These are phyloP conservation scores for Diaporthe sp. DNA, from an alignment of 2,329 filamentous ascomycete species.

Conservation along the genomic window DNA sequence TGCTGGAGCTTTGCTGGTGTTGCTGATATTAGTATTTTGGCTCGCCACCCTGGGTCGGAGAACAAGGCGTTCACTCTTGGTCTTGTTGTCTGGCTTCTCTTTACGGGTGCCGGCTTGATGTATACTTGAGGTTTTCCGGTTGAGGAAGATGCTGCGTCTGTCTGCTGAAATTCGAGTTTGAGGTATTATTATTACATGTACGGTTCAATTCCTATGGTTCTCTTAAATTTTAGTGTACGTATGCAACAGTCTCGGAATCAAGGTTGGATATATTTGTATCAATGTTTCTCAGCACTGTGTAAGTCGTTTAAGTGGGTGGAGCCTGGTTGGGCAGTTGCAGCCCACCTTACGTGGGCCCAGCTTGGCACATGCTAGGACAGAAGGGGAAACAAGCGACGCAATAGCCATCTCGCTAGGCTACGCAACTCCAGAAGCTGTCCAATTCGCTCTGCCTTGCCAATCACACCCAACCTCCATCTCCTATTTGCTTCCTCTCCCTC, in stretches of 20 bases:
- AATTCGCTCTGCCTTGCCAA: conserved; percentile 30
- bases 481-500: conserved; percentile 29
- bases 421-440: conserved; percentile 31
- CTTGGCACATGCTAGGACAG: conserved; percentile 16
- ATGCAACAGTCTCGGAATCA: neutral
- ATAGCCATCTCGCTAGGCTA: conserved; percentile 29
- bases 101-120: neutral
- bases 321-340: conserved; percentile 17
- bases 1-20: conserved; percentile 19
- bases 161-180: neutral
- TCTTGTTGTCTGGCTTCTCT: neutral
- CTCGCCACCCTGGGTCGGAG: neutral
- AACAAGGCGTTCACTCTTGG: conserved; percentile 3
- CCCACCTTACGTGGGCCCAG: neutral
- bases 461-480: conserved; percentile 31
- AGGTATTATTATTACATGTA: too few relatives aligned
- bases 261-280: neutral
- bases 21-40: conserved; percentile 10
- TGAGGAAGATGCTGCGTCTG: neutral
- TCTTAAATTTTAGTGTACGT: neutral
- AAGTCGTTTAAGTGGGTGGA: neutral
- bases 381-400: conserved; percentile 33
- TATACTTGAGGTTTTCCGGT: neutral
- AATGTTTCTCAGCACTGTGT: neutral
- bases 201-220: too few relatives aligned